phyloP scores from a whole-genome alignment of 1,284 basidiomycete species.

The Ustilago loliicola region DNA sequence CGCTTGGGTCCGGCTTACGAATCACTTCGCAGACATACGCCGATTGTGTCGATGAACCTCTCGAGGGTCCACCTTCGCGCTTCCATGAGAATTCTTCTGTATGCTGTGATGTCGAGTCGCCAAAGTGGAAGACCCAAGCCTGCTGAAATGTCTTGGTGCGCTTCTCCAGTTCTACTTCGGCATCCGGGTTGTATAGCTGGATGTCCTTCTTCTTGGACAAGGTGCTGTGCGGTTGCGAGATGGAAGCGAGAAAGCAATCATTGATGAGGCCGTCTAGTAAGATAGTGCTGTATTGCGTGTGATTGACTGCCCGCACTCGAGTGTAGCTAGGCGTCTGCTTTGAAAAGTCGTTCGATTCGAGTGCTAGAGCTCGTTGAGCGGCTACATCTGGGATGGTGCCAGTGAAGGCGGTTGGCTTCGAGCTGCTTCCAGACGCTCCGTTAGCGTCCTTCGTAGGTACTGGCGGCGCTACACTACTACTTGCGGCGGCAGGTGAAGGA shows the following conservation, averaged over 20 bases:
- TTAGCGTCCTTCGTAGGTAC: conserved; percentile 31
- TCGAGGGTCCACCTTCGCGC: conserved; percentile 23
- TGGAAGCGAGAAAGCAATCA: conserved; percentile 40
- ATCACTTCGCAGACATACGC: conserved; percentile 75
- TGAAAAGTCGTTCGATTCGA: conserved; percentile 37
- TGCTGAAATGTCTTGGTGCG: conserved; percentile 81
- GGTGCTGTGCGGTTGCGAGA: conserved; percentile 37
- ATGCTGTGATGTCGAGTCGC: conserved; percentile 72
- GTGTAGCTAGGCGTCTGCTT: conserved; percentile 50
- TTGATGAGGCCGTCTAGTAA: conserved; percentile 51
- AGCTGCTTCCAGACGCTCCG: neutral
- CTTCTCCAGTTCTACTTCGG: conserved; percentile 77
- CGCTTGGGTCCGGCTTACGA: conserved; percentile 85
- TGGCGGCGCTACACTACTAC: conserved; percentile 14
- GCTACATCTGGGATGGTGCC: conserved; percentile 44
- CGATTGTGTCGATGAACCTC: conserved; percentile 28
- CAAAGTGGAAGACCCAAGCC: conserved; percentile 80
- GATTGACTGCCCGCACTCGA: conserved; percentile 44
- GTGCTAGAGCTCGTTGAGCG: conserved; percentile 29
- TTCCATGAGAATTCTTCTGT: conserved; percentile 69
- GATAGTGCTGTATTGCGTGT: conserved; percentile 41
- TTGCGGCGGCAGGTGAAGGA: conserved; percentile 13
- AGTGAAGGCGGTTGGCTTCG: conserved; percentile 27
- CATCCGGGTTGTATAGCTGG: conserved; percentile 81
- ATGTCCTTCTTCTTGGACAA: conserved; percentile 78